Evolutionary conservation across 192 early-diverging fungal species (phyloP).

Genomic region (Entophlyctis helioformis): DNA sequence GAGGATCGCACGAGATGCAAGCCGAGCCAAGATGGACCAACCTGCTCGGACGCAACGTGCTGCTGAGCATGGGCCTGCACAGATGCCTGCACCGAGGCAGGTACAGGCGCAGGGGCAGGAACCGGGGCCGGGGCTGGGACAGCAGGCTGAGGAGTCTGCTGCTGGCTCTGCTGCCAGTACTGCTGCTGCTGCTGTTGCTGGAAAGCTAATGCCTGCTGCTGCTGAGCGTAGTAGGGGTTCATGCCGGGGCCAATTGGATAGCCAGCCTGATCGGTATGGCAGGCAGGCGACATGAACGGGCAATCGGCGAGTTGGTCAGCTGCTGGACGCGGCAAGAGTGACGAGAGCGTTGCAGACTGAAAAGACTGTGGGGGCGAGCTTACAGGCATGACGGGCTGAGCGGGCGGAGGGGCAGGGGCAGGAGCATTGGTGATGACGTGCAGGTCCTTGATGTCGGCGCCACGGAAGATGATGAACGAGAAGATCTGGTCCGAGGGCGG

Average conservation of each 20-base stretch:
- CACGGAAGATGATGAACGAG: constrained; percentile 88
- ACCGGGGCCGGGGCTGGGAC: too few relatives aligned
- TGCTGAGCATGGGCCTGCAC: too few relatives aligned
- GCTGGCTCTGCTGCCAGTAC: constrained; percentile 1
- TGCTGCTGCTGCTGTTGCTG: constrained; percentile 14
- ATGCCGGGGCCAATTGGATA: neutral
- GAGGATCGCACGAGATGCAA: too few relatives aligned
- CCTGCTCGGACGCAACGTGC: too few relatives aligned
- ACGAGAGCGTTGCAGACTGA: too few relatives aligned
- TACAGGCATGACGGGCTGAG: too few relatives aligned
- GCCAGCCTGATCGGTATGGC: neutral
- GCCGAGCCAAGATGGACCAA: too few relatives aligned
- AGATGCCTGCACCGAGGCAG: too few relatives aligned
- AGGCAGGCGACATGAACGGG: neutral
- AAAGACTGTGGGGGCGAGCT: too few relatives aligned
- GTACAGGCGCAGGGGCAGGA: too few relatives aligned
- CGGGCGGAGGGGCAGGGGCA: too few relatives aligned
- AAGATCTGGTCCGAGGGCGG: constrained; percentile 74
- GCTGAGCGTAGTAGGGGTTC: constrained; percentile 15
- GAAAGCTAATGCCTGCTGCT: neutral
- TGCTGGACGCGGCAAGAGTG: too few relatives aligned
- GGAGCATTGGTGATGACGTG: constrained; percentile 73
- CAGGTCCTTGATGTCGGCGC: constrained; percentile 84
- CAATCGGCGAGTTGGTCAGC: neutral
- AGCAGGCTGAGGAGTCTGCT: constrained; percentile 8